Base-by-base conservation (phyloP, 768 basidiomycete species). In the Thelephora ganbajun region DNA sequence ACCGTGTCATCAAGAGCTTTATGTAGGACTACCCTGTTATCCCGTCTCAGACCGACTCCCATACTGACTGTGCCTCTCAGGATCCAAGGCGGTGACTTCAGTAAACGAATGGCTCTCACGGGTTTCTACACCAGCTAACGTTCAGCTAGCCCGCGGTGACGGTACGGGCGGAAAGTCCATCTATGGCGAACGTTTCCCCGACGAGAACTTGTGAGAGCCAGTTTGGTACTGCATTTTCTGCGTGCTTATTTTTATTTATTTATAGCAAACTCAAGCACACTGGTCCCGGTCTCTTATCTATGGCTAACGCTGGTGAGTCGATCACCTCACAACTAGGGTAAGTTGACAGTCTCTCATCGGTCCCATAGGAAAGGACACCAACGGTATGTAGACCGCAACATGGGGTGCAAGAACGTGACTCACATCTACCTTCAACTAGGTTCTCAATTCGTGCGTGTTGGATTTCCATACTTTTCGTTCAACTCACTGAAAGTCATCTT, bases 41-140 rank as follows among this genome's bases (percentile, higher is more conserved):
- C n/a, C 43, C 34, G 35, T 42, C 43, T 13, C 35, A 4, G 37
- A 9, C 7, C 41, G 23, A 9, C 76, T 57, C 30, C 12, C 42
- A 33, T 36, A 35, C 33, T 39, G 35, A 16, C 20, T 45, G 5
- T 20, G 4, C 42, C 44, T 35, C 30, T 50, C 54, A 88, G 87
- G 88, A 91, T 94, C 56, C 93, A 97, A 69, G 93, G 93, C 58
- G 94, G 94, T 67, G 94, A 97, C 69, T 99, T 97, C 67, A 96
- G 88, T 85, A 63, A 57, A 85, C 76, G 18, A 19, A 14, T 30
- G 11, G 13, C 14, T 42, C 39, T 35, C 22, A 19, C 18, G 16
- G 26, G 1, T 41, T 9, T 41, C 16, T 41, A 26, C 23, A 11
- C 13, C 49, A 11, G 16, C 33, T 51, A 46, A 9, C 35, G 35